phyloP scores from a whole-genome alignment of 2,329 filamentous ascomycete genomes.

The Grosmannia huntii region DNA sequence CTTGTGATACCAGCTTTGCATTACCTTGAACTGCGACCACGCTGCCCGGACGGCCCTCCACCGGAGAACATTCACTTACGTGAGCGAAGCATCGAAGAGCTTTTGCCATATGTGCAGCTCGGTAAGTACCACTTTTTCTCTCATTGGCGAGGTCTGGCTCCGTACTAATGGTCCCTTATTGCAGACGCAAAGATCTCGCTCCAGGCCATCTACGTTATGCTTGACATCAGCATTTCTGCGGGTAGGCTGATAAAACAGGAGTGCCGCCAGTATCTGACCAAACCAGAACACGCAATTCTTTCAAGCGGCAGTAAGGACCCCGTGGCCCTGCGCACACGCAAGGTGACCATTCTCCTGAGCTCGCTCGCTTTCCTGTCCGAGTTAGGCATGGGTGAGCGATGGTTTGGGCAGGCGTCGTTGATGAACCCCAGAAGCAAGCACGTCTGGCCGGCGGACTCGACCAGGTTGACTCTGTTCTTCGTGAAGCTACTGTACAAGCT shows the following conservation, averaged over 20 bases:
- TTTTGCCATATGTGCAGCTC: constrained; percentile 11
- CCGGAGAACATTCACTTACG: constrained; percentile 8
- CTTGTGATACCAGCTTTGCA: background rate
- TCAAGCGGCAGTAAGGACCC: constrained; percentile 6
- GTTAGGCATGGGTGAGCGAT: constrained; percentile 6
- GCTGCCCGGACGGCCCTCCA: constrained; percentile 7
- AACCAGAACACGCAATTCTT: constrained; percentile 1
- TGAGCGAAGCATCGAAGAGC: constrained; percentile 4
- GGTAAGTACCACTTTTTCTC: background rate
- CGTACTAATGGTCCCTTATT: background rate
- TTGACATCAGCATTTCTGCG: constrained; percentile 3
- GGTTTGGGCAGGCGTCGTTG: constrained; percentile 2
- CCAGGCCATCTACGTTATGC: constrained; percentile 2
- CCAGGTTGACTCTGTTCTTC: constrained; percentile 7
- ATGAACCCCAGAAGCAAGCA: background rate
- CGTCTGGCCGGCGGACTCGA: constrained; percentile 12
- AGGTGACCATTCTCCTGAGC: constrained; percentile 8
- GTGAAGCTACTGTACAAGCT: constrained; percentile 10
- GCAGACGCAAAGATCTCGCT: constrained; percentile 5
- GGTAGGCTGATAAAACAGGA: background rate
- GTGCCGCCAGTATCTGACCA: constrained; percentile 4
- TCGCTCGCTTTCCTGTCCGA: constrained; percentile 4
- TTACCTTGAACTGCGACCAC: constrained; percentile 11
- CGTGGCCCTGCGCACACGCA: constrained; percentile 5
- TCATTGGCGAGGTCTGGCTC: too few relatives aligned